phyloP scores from a whole-genome alignment of 768 basidiomycete genomes.

The Xerocomus spinulosus region DNA sequence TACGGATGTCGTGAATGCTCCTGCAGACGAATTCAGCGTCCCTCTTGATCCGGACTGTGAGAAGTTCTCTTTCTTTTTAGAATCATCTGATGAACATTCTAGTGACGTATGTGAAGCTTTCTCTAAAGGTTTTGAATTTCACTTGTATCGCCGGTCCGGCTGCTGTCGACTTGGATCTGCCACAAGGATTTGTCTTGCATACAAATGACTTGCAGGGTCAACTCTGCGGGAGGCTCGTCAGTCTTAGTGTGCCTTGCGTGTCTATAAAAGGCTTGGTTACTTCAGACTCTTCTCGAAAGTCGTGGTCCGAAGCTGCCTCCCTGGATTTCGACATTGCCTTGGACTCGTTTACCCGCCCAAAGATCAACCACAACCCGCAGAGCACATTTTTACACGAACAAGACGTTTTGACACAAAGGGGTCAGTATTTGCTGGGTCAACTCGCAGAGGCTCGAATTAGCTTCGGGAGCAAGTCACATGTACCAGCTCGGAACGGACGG shows the following conservation, averaged over 20 bases:
- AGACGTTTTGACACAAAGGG: slow-evolving; percentile 65
- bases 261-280: slow-evolving; percentile 48
- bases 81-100: slow-evolving; percentile 7
- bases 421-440: slow-evolving; percentile 46
- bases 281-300: slow-evolving; percentile 34
- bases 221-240: slow-evolving; percentile 59
- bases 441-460: slow-evolving; percentile 13
- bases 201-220: slow-evolving; percentile 73
- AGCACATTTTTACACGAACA: slow-evolving; percentile 63
- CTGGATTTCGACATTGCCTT: slow-evolving; percentile 50
- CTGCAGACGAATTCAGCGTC: slow-evolving; percentile 61
- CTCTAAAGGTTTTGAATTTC: slow-evolving; percentile 49
- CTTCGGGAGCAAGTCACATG: neutral
- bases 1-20: slow-evolving; percentile 73
- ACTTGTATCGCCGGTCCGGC: slow-evolving; percentile 51
- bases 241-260: slow-evolving; percentile 51
- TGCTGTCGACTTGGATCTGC: slow-evolving; percentile 51
- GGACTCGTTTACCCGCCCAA: slow-evolving; percentile 63
- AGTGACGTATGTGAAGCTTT: slow-evolving; percentile 85
- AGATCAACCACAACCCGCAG: slow-evolving; percentile 56
- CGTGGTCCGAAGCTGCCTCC: slow-evolving; percentile 66
- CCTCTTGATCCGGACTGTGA: slow-evolving; percentile 74
- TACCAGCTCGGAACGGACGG: slow-evolving; percentile 1
- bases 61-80: slow-evolving; percentile 16
- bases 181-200: slow-evolving; percentile 59